Percentiles rank a stretch among this genome's conserved stretches.
phyloP scores from a whole-genome alignment of 1,284 basidiomycete species.

The Violaceomyces palustris region DNA sequence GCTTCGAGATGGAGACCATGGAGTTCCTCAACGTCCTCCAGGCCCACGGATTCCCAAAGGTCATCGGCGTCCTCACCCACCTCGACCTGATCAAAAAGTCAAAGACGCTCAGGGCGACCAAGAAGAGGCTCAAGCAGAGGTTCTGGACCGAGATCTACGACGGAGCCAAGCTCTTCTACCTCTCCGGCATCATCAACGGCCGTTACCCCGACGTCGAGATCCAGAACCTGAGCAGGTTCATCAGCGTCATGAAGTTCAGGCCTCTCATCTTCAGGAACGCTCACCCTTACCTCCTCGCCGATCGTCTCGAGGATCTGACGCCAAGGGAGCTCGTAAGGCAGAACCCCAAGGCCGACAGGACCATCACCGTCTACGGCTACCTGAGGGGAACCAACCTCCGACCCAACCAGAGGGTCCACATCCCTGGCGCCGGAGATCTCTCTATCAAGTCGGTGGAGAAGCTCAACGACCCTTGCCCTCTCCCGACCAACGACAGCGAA shows the following conservation, averaged over 20 bases:
- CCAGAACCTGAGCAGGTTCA: slow-evolving; percentile 84
- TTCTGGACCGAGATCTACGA: slow-evolving; percentile 99
- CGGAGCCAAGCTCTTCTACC: slow-evolving; percentile 96
- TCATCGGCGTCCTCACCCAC: slow-evolving; percentile 92
- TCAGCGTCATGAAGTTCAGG: slow-evolving; percentile 97
- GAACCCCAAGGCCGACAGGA: slow-evolving; percentile 83
- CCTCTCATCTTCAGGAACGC: slow-evolving; percentile 91
- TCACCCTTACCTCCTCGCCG: slow-evolving; percentile 92
- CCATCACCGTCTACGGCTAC: slow-evolving; percentile 89
- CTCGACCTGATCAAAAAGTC: slow-evolving; percentile 95
- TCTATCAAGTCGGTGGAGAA: slow-evolving; percentile 69
- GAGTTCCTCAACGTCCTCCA: slow-evolving; percentile 97
- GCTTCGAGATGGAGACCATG: slow-evolving; percentile 99
- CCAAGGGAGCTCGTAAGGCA: slow-evolving; percentile 75
- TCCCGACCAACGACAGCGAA: slow-evolving; percentile 87
- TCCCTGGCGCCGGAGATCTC: slow-evolving; percentile 85
- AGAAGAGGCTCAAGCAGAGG: slow-evolving; percentile 94
- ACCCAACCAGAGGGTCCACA: slow-evolving; percentile 74
- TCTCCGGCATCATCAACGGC: slow-evolving; percentile 94
- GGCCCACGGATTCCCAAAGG: slow-evolving; percentile 95
- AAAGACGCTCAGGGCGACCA: slow-evolving; percentile 78
- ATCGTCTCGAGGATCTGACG: slow-evolving; percentile 92
- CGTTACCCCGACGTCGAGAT: slow-evolving; percentile 97
- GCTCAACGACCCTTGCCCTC: slow-evolving; percentile 86
- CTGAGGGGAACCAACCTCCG: slow-evolving; percentile 61